Evolutionary conservation across 176 grass and related monocot genomes (phyloP).

Genomic region (Leersia perrieri): DNA sequence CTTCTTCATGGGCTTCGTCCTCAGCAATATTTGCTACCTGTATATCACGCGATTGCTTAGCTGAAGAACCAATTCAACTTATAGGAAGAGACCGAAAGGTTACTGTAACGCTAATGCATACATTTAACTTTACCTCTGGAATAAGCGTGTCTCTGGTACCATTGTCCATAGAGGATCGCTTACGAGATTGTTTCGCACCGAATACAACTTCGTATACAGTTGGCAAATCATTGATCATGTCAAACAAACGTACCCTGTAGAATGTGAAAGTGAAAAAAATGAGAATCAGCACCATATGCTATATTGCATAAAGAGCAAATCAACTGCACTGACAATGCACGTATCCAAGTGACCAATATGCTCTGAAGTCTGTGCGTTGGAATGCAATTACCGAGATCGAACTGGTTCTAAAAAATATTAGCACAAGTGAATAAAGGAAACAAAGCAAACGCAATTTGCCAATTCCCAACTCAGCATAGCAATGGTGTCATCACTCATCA

Average conservation of each 20-base stretch:
- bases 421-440: neutral
- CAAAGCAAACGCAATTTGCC: neutral
- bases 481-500: too few species aligned
- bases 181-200: constrained; percentile 42
- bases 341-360: neutral
- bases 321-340: neutral
- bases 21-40: constrained; percentile 50
- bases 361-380: neutral
- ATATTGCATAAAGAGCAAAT: neutral
- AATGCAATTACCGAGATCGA: neutral
- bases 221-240: constrained; percentile 76
- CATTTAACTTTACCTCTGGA: constrained; percentile 43
- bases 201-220: constrained; percentile 75
- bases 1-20: constrained; percentile 42
- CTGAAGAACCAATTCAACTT: neutral
- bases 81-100: neutral
- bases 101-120: neutral
- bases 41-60: constrained; percentile 23
- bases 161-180: constrained; percentile 60
- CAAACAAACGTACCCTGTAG: constrained; percentile 70
- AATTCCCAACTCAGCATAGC: neutral
- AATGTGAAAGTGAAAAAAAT: neutral
- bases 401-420: neutral
- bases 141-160: constrained; percentile 50
- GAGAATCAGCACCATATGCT: neutral